Evolutionary conservation across 257 asterid genomes (phyloP).

Genomic region (Solanum appendiculatum): DNA sequence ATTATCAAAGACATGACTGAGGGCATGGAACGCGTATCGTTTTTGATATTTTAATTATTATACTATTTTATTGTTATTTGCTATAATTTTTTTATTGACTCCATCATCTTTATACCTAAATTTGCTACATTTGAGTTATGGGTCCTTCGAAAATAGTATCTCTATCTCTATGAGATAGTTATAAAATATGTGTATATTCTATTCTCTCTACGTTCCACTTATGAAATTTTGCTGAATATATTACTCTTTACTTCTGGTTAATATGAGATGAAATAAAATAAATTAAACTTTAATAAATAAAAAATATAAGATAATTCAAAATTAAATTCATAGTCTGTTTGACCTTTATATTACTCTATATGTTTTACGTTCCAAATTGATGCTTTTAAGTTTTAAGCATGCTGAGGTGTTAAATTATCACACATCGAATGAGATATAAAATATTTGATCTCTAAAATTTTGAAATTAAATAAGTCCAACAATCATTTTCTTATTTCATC

Average conservation of each 20-base stretch:
- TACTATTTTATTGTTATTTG: too few species aligned
- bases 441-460: background rate
- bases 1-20: background rate
- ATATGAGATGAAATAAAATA: background rate
- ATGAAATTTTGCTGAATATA: too few species aligned
- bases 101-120: accelerated
- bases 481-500: background rate
- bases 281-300: too few species aligned
- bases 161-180: accelerated
- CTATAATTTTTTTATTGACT: too few species aligned
- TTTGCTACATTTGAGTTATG: background rate
- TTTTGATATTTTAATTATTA: too few species aligned
- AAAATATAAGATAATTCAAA: too few species aligned
- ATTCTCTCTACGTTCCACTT: accelerated
- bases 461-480: background rate
- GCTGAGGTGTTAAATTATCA: background rate
- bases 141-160: accelerated
- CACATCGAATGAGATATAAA: background rate
- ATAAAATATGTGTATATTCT: too few species aligned
- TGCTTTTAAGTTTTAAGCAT: background rate
- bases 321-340: background rate
- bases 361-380: background rate
- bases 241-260: background rate
- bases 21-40: too few species aligned
- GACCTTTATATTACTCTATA: background rate